Evolutionary conservation across 345 rosid species (phyloP).

Genomic region (Ceriops decandra): DNA sequence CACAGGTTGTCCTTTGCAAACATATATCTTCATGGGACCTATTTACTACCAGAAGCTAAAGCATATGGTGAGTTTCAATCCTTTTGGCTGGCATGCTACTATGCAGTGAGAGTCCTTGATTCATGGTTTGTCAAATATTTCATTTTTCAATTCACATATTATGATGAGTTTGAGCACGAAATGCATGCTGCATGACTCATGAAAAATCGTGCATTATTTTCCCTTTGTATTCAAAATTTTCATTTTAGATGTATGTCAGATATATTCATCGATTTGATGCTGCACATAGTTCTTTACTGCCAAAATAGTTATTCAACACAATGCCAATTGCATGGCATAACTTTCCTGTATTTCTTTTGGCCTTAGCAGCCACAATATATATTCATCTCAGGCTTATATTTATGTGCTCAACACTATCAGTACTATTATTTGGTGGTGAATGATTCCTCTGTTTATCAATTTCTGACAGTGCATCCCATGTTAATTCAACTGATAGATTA

Average conservation of each 20-base stretch:
- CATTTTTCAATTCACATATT: too few relatives aligned
- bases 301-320: too few relatives aligned
- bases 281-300: background rate
- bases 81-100: background rate
- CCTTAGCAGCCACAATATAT: background rate
- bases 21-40: constrained; percentile 96
- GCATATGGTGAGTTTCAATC: constrained; percentile 77
- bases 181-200: background rate
- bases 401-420: background rate
- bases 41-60: constrained; percentile 96
- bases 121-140: too few relatives aligned
- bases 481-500: background rate
- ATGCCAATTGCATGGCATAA: background rate
- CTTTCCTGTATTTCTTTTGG: background rate
- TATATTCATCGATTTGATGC: background rate
- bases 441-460: background rate
- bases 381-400: too few relatives aligned
- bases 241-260: background rate
- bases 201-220: background rate
- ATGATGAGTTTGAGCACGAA: background rate
- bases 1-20: constrained; percentile 78
- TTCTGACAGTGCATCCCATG: background rate
- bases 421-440: background rate
- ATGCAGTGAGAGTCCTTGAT: too few relatives aligned
- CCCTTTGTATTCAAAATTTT: background rate